Evolutionary conservation across 371 early-diverging fungal species (phyloP), one percentile per base, ranked within the genome.

Genomic region (Basidiobolus meristosporus): DNA sequence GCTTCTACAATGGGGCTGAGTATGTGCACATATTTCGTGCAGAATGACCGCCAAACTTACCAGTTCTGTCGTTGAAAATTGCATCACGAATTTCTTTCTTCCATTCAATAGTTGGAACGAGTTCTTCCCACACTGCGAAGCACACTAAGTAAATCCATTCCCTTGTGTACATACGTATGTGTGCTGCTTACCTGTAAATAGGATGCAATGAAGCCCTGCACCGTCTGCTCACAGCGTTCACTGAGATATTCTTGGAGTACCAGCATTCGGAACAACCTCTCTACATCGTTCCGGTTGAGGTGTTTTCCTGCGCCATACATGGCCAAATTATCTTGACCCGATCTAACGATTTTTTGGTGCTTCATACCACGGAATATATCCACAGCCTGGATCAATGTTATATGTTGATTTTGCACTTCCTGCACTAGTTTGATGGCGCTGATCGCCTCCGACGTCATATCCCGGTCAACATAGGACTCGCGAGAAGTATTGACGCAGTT

Each of bases 321-420:
- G 3, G 54, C 46, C 4, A 81, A 33, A 14, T 34, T 30, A 37
- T 77, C 59, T 36, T 69, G 59, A 0, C 65, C 62, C 23, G 45
- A 46, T 9, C 70, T 58, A 9, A 59, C 18, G 11, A 85, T 59
- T 28, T 63, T 64, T 35, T 69, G 71, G 18, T 39, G 31, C 32
- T 66, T 73, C 2, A 73, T 57, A 0, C 93, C 92, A 32, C 81
- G 68, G 47, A 79, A 87, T 3, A 90, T 59, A 45, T 89, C 90
- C 7, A 78, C 56, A n/a, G 70, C 48, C 26, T 86, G 76, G 18
- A 66, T 39, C 22, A 91, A 36, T 1, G 93, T 87, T 26, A 86
- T 68, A 9, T 68, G 66, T 7, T 60, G 54, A 1, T 41, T 36
- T n/a, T 52, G 55, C 23, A 68, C 37, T n/a, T 40, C 38, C 20